A percentile compares a stretch with the other conserved stretches of the same genome.
Conservation (phyloP, 2,329 filamentous ascomycete genomes). For the Epichloe amarillans region DNA sequence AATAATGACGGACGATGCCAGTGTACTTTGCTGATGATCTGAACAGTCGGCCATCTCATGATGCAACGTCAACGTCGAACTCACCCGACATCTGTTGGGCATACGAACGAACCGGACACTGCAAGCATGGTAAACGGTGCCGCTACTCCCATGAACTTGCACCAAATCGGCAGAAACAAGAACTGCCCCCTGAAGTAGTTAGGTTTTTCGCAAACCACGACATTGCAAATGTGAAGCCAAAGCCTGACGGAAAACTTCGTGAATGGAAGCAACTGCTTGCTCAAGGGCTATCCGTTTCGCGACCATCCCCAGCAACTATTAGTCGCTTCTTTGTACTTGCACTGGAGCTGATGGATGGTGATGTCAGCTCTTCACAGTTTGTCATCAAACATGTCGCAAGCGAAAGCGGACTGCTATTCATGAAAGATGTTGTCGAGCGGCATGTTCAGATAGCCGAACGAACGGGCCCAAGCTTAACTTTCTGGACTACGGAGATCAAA, state of each 20-base stretch:
- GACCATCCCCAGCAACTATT: background rate
- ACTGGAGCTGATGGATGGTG: slow-evolving; percentile 11
- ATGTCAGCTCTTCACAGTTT: slow-evolving; percentile 10
- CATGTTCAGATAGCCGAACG: slow-evolving; percentile 8
- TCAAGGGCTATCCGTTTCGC: background rate
- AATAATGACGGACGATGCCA: too few relatives aligned
- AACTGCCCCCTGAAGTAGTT: background rate
- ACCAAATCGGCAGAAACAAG: background rate
- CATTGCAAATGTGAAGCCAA: background rate
- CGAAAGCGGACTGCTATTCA: slow-evolving; percentile 16
- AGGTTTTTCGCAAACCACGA: background rate
- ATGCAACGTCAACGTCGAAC: background rate
- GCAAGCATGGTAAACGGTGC: slow-evolving; percentile 8
- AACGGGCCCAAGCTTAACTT: background rate
- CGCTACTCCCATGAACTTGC: slow-evolving; percentile 3
- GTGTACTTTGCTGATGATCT: background rate
- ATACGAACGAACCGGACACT: slow-evolving; percentile 3
- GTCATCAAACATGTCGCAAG: slow-evolving; percentile 12
- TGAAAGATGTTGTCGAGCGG: slow-evolving; percentile 14
- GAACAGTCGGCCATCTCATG: background rate
- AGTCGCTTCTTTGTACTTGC: slow-evolving; percentile 10
- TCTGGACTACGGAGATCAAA: slow-evolving; percentile 16
- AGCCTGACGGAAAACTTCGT: slow-evolving; percentile 8
- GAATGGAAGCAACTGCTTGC: slow-evolving; percentile 10
- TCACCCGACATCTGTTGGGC: background rate